Conservation (phyloP, 2,329 filamentous ascomycete genomes). For the Torrubiella hemipterigena region DNA sequence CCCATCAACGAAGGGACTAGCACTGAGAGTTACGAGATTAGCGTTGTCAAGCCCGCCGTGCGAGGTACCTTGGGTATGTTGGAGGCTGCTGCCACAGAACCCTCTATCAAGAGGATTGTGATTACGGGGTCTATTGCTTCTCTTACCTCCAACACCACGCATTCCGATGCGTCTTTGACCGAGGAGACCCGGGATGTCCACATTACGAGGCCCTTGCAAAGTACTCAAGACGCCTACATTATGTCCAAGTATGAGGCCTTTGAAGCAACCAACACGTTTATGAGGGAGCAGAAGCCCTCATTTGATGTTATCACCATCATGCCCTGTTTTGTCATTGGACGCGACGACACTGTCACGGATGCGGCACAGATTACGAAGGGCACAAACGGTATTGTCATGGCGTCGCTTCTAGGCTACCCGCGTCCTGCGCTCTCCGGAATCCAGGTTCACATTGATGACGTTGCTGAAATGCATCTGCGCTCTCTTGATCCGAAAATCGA, state of each 20-base stretch:
- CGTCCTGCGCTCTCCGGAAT: no score
- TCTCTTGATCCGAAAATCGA: not conserved
- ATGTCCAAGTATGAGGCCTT: constrained; percentile 23
- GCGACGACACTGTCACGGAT: constrained; percentile 19
- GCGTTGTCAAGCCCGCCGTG: not conserved
- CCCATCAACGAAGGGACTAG: constrained; percentile 2
- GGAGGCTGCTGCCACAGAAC: not conserved
- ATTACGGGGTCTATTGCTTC: not conserved
- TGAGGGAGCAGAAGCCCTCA: constrained; percentile 16
- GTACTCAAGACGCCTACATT: constrained; percentile 20
- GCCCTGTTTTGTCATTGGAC: constrained; percentile 23
- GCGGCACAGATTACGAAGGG: constrained; percentile 9
- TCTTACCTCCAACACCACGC: not conserved
- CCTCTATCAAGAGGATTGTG: not conserved
- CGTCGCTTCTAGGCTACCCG: not conserved
- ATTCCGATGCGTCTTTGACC: no score
- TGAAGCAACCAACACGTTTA: constrained; percentile 18
- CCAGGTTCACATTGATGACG: constrained; percentile 1
- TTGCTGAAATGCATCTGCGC: not conserved
- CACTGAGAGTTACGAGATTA: not conserved
- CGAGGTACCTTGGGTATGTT: not conserved
- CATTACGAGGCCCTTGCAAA: constrained; percentile 15
- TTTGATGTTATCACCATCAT: constrained; percentile 24
- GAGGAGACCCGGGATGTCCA: constrained; percentile 1
- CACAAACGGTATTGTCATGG: not conserved